Base-by-base conservation (phyloP, 2,329 filamentous ascomycete species). In the Achaetomium macrosporum region DNA sequence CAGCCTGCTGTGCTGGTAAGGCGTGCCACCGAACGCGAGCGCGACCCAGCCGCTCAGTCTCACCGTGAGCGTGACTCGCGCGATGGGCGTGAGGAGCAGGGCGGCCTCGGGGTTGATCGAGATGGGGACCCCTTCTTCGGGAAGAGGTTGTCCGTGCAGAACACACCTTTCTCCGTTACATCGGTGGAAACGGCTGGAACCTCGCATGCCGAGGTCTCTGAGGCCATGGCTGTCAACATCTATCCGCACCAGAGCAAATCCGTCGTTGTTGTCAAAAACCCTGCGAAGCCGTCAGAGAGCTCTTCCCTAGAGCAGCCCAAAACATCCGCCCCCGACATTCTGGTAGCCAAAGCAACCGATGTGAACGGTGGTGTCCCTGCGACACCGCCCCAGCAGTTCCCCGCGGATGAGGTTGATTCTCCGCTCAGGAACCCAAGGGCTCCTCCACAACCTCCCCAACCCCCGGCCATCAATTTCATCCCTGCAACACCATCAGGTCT, bases 241-340 rank as follows among this genome's bases (percentile, higher is more conserved):
- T 83, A 78, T 58, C 75, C 78, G 17, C 82, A 85, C 57, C 81
- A 85, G 60, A 85, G 84, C 59, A 82, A 76, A 44, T 85, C 82
- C 5, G 69, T 85, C 11, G 65, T 84, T 40, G 74, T 85, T 67
- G 77, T 85, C 30, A 71, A 83, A 58, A 77, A 83, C 62, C 75
- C 76, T 10, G 71, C 69, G 40, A 77, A 73, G 62, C 75, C 73
- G 20, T 76, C 75, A 0, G 75, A 77, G 51, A 68, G 66, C 42
- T 71, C 73, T 17, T 72, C 73, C 42, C 60, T 65, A 3, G 63
- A 67, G 36, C 63, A 59, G 15, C 31, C 54, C 59, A 63, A 16
- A 62, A 61, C 31, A 3, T 59, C 63, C 13, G 52, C 63, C 39
- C 56, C 63, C 2, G 59, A 65, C 37, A 65, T 69, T 15, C 68